Conservation (phyloP, 345 rosid genomes). For the Rhodomyrtus tomentosa region DNA sequence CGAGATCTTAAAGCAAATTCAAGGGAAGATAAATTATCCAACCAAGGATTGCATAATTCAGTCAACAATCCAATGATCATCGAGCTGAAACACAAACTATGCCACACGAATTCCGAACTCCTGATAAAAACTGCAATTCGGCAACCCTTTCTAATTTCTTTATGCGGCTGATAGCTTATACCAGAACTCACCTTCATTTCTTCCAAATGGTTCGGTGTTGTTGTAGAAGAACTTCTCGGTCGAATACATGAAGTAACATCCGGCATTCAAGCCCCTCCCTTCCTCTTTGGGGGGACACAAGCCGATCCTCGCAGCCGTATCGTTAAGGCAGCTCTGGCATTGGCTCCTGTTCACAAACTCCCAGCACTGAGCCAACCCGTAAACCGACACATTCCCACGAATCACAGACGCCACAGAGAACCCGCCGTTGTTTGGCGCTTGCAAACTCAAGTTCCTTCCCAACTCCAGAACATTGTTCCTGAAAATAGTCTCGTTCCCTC, state of each 20-base stretch:
- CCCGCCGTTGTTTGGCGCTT: constrained; percentile 39
- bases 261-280: constrained; percentile 38
- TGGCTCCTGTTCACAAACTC: constrained; percentile 15
- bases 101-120: not conserved
- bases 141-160: not conserved
- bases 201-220: constrained; percentile 21
- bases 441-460: constrained; percentile 43
- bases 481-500: constrained; percentile 39
- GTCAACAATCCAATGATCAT: not conserved
- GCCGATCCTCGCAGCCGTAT: constrained; percentile 17
- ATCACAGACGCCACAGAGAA: constrained; percentile 50
- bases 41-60: not conserved
- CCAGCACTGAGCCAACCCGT: constrained; percentile 91
- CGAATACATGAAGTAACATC: constrained; percentile 79
- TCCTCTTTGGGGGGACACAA: constrained; percentile 24
- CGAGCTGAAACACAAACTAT: not conserved
- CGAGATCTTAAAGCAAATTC: not conserved
- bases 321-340: constrained; percentile 30
- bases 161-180: not conserved
- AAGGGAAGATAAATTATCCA: not conserved
- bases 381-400: constrained; percentile 46
- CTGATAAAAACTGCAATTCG: not conserved
- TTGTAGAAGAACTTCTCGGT: constrained; percentile 45
- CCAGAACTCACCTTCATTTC: constrained; percentile 21
- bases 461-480: constrained; percentile 28